Percentiles rank a stretch among this genome's conserved stretches.
Conservation (phyloP, 768 basidiomycete genomes). For the Russula vinacea region DNA sequence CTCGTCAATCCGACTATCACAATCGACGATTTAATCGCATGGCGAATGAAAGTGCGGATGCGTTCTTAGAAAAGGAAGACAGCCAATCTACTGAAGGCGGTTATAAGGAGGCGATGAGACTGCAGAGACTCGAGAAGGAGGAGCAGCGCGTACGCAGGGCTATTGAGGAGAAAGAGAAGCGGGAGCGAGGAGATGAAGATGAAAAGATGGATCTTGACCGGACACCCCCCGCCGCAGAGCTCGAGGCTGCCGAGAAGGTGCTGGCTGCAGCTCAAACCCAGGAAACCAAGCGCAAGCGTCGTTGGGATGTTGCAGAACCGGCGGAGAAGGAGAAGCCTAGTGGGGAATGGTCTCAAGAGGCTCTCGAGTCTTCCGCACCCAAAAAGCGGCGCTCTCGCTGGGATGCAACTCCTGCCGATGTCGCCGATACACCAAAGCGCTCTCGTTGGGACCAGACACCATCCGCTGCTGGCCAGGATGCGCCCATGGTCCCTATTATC, state of each 20-base stretch:
- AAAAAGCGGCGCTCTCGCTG: constrained; percentile 94
- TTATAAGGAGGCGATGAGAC: constrained; percentile 95
- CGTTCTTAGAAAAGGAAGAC: constrained; percentile 64
- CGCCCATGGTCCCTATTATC: constrained; percentile 74
- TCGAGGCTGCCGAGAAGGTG: constrained; percentile 69
- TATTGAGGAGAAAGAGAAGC: constrained; percentile 86
- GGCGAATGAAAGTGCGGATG: constrained; percentile 77
- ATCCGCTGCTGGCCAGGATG: constrained; percentile 52
- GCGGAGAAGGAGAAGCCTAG: constrained; percentile 60
- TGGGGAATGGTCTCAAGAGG: constrained; percentile 72
- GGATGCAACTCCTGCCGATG: constrained; percentile 89
- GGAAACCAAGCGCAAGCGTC: constrained; percentile 66
- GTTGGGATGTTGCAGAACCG: constrained; percentile 70
- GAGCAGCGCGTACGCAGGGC: constrained; percentile 78
- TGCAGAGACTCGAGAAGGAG: constrained; percentile 89
- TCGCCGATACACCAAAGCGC: constrained; percentile 73
- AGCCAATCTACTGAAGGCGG: constrained; percentile 75
- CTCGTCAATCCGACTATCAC: constrained; percentile 93
- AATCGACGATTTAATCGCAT: constrained; percentile 84
- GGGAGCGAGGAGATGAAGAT: constrained; percentile 64
- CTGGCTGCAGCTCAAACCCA: constrained; percentile 48
- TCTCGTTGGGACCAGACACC: constrained; percentile 99
- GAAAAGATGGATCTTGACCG: constrained; percentile 87
- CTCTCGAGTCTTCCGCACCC: constrained; percentile 67
- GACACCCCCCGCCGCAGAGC: constrained; percentile 82